Percentiles rank a stretch among this genome's conserved stretches.
These are phyloP conservation scores for Penicillium lagena DNA, from an alignment of 495 filamentous ascomycete species.

Conservation along the genomic window DNA sequence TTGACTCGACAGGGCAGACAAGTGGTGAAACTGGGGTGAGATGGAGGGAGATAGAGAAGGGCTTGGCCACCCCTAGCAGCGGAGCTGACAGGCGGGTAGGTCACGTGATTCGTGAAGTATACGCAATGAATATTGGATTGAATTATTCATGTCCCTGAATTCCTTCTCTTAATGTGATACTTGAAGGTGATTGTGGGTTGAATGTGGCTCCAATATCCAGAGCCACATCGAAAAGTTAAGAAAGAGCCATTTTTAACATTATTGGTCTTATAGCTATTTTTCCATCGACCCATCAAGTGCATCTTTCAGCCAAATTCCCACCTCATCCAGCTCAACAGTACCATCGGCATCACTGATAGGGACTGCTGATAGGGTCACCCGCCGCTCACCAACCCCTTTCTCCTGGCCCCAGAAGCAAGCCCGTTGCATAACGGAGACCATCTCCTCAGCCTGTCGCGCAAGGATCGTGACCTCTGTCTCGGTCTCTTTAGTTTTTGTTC, in stretches of 20 bases:
- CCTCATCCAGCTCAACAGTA: not conserved
- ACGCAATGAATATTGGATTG: too few species aligned
- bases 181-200: too few species aligned
- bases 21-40: too few species aligned
- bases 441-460: constrained; percentile 27
- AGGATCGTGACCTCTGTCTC: constrained; percentile 13
- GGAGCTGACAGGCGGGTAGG: too few species aligned
- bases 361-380: constrained; percentile 15
- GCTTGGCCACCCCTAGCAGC: too few species aligned
- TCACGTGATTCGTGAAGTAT: too few species aligned
- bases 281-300: constrained; percentile 10
- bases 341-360: not conserved
- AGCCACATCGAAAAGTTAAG: too few species aligned
- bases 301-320: constrained; percentile 15
- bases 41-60: too few species aligned
- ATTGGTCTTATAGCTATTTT: not conserved
- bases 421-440: constrained; percentile 32
- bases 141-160: too few species aligned
- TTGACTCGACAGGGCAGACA: too few species aligned
- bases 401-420: constrained; percentile 38
- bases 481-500: not conserved
- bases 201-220: too few species aligned
- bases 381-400: constrained; percentile 25
- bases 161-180: too few species aligned
- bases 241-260: not conserved